Evolutionary conservation across 2,329 filamentous ascomycete species (phyloP).

Genomic region (Teratosphaeria zuluensis): DNA sequence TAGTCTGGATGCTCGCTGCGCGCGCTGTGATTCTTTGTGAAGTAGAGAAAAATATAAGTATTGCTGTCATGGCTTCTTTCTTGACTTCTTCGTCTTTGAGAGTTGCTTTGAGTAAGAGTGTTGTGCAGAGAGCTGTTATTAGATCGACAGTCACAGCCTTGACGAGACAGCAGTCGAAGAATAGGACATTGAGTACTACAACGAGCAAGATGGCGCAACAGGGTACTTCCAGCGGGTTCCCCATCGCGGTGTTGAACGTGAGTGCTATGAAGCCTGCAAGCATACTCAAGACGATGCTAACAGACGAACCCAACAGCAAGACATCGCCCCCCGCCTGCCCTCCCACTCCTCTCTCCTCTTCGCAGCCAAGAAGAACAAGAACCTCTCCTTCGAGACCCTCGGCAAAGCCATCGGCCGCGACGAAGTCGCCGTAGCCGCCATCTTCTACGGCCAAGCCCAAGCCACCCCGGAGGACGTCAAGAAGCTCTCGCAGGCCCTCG

Average conservation of each 20-base stretch:
- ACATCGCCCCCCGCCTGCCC: constrained; percentile 60
- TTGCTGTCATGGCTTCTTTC: neutral
- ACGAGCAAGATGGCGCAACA: constrained; percentile 8
- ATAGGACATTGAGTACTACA: neutral
- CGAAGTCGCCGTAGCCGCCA: constrained; percentile 74
- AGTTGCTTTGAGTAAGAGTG: neutral
- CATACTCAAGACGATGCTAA: neutral
- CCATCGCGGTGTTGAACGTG: constrained; percentile 24
- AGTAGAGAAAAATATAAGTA: neutral
- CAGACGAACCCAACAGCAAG: constrained; percentile 39
- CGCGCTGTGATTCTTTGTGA: neutral
- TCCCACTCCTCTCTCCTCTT: constrained; percentile 64
- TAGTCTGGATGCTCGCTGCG: neutral
- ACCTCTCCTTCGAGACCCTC: constrained; percentile 71
- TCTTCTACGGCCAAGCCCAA: constrained; percentile 83
- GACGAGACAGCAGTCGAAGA: neutral
- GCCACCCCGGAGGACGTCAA: constrained; percentile 60
- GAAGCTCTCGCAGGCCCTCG: constrained; percentile 57
- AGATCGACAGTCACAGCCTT: neutral
- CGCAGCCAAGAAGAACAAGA: constrained; percentile 65
- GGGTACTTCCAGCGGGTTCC: constrained; percentile 18
- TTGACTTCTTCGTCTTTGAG: neutral
- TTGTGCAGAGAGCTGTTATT: neutral
- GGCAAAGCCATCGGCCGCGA: constrained; percentile 62
- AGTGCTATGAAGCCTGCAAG: neutral